Evolutionary conservation across 2,329 filamentous ascomycete species (phyloP), one percentile per base, ranked within the genome.

Genomic region (Diaporthe ilicicola): DNA sequence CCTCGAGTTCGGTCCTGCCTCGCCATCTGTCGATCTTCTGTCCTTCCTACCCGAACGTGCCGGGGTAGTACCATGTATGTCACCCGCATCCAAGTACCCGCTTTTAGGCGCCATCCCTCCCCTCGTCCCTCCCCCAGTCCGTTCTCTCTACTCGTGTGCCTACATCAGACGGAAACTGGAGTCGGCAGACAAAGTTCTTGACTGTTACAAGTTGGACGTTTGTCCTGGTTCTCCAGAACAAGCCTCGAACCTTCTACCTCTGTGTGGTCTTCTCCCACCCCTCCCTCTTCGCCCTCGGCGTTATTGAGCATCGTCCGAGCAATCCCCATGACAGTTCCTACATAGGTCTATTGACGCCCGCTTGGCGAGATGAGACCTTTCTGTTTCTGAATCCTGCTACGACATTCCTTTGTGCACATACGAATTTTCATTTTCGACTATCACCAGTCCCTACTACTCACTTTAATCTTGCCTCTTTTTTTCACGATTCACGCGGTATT

Each of bases 161-260:
- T 68, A 55, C n/a, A 68, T 68, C 65, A 29, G 65, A 68, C 54
- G 65, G 51, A 64, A 64, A 55, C 51, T 68, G 39, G 50, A 55
- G 51, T 68, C 17, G 29, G 51, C 19, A 37, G 53, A 68, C 65
- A 68, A 55, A 68, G 65, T 68, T 68, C 44, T 55, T 48, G 37
- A n/a, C 65, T 56, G 65, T 68, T 56, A 48, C 65, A 68, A 59
- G 65, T 56, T 68, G 51, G 42, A 46, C 27, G 32, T 68, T 34
- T 59, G 13, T 37, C n/a, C 59, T 68, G 51, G 29, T 10, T 13
- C 9, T 1, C 50, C 51, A 68, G 44, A 32, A 19, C 39, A 59
- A 44, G 42, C 59, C 53, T 56, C 29, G 50, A 56, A 68, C 53
- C 37, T 56, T 64, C 59, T 46, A 37, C n/a, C n/a, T 42, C 51